Evolutionary conservation across 2,329 filamentous ascomycete species (phyloP), one percentile per base, ranked within the genome.

Genomic region (Escovopsis weberi): DNA sequence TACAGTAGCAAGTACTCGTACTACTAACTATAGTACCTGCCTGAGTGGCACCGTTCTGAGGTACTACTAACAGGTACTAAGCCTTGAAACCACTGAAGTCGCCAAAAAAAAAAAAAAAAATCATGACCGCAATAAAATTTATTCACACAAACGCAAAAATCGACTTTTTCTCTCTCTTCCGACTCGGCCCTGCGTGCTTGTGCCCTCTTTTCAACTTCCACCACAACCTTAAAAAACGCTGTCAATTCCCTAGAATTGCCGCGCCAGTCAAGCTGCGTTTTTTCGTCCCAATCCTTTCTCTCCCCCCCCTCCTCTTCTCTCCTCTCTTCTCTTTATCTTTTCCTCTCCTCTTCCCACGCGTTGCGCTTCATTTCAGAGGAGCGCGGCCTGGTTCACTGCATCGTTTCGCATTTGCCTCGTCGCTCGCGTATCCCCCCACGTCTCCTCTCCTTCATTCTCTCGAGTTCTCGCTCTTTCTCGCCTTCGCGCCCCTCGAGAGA

Each of bases 101-200:
- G 15, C 15, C 15, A 2, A 49, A 50, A 51, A 48, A 48, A 49
- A 50, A 53, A 51, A 53, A 59, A 64, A 63, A 63, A 62, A 60
- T 61, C 62, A 54, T 58, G 60, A 59, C 59, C 59, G 61, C 55
- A 63, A 61, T 53, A 30, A 30, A 30, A 30, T 30, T 30, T 30
- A 30, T 30, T 30, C 28, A 30, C 28, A 30, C 28, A 57, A 60
- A 59, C 58, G 55, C 54, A 44, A 44, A 40, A 43, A 44, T 11
- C 43, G 36, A 59, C 54, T 53, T 53, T 57, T 50, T 51, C 44
- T 48, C 47, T 52, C 49, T 47, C 45, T 55, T 57, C 57, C 51
- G 50, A 48, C 47, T 57, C 58, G 51, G 49, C 50, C 48, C 44
- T 50, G 41, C 45, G 52, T 53, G 50, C 51, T 30, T 30, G 35